These are phyloP conservation scores for Epichloe aotearoae DNA, from an alignment of 2,329 filamentous ascomycete species.

Conservation along the genomic window DNA sequence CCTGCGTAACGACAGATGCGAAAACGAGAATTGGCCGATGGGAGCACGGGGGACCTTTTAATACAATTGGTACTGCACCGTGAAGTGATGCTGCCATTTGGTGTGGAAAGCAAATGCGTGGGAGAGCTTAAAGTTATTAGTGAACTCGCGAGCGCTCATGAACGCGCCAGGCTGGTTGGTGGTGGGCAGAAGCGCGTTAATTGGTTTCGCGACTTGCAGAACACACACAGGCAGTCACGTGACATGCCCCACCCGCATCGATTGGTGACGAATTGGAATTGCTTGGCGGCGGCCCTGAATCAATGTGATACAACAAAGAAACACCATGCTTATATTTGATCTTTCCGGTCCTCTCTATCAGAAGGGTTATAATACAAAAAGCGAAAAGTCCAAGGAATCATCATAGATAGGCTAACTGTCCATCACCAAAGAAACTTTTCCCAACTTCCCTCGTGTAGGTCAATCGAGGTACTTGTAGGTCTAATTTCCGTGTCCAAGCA, in stretches of 20 bases:
- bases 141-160: slow-evolving; percentile 11
- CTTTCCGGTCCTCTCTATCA: slow-evolving; percentile 11
- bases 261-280: neutral
- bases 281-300: neutral
- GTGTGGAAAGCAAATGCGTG: neutral
- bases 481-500: neutral
- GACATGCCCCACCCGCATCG: neutral
- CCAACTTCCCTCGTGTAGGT: no score
- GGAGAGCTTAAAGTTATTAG: slow-evolving; percentile 5
- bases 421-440: no score
- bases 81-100: neutral
- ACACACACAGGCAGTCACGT: slow-evolving; percentile 7
- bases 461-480: neutral
- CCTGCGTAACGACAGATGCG: neutral
- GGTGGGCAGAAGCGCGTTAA: slow-evolving; percentile 28
- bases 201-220: slow-evolving; percentile 12
- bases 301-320: neutral
- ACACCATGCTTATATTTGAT: slow-evolving; percentile 11
- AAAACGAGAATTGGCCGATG: no score
- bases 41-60: neutral
- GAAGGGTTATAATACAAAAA: slow-evolving; percentile 13
- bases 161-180: slow-evolving; percentile 17
- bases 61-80: neutral
- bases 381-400: slow-evolving; percentile 18
- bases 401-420: slow-evolving; percentile 10